Evolutionary conservation across 192 early-diverging fungal genomes (phyloP).

Genomic region (Kappamyces sp.): DNA sequence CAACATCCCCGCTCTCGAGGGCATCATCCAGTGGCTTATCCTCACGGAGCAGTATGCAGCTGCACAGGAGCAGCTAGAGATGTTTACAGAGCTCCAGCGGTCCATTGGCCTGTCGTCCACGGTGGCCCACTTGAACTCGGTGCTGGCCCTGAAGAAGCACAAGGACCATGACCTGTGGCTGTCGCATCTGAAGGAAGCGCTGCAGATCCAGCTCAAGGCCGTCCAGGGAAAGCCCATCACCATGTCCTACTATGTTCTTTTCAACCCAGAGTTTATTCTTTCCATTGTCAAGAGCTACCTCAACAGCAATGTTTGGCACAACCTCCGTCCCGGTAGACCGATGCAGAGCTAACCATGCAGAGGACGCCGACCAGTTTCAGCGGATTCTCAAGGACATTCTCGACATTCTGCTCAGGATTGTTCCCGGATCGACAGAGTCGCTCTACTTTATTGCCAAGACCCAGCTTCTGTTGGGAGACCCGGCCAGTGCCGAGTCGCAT

Average conservation of each 20-base stretch:
- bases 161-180: conserved; percentile 25
- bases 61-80: conserved; percentile 52
- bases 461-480: conserved; percentile 36
- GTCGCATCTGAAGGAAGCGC: conserved; percentile 31
- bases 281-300: conserved; percentile 32
- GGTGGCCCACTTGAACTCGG: conserved; percentile 33
- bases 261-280: conserved; percentile 43
- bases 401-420: conserved; percentile 29
- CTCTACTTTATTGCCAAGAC: conserved; percentile 34
- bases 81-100: conserved; percentile 38
- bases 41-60: conserved; percentile 30
- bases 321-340: too few species aligned
- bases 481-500: conserved; percentile 25
- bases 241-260: conserved; percentile 33
- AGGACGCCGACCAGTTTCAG: conserved; percentile 28
- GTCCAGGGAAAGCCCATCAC: conserved; percentile 22
- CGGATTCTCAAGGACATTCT: conserved; percentile 26
- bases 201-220: conserved; percentile 19
- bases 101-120: conserved; percentile 31
- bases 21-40: conserved; percentile 41
- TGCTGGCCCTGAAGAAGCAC: conserved; percentile 34
- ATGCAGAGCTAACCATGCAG: conserved; percentile 14
- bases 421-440: conserved; percentile 40
- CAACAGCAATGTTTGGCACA: conserved; percentile 27
- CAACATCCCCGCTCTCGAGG: conserved; percentile 30